Evolutionary conservation across 2,329 filamentous ascomycete genomes (phyloP).

Genomic region (Scedosporium apiospermum): DNA sequence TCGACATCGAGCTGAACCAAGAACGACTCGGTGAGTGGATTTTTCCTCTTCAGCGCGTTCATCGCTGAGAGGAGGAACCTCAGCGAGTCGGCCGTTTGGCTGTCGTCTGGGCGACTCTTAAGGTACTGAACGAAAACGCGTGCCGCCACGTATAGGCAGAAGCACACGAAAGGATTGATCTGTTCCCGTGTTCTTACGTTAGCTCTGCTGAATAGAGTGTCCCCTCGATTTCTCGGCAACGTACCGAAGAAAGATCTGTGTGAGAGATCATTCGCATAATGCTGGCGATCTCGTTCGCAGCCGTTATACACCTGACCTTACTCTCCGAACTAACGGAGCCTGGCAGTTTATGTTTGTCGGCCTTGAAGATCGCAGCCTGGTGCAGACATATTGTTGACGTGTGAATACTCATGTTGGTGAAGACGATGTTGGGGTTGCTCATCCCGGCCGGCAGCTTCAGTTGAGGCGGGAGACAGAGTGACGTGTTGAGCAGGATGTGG

Average conservation of each 20-base stretch:
- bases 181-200: conserved; percentile 27
- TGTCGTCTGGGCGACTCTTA: conserved; percentile 85
- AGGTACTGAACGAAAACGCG: conserved; percentile 93
- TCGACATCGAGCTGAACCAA: conserved; percentile 89
- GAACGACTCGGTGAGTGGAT: conserved; percentile 90
- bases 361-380: conserved; percentile 95
- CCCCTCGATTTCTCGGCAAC: conserved; percentile 19
- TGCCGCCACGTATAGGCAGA: conserved; percentile 92
- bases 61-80: conserved; percentile 86
- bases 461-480: conserved; percentile 69
- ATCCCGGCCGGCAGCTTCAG: conserved; percentile 72
- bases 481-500: conserved; percentile 80
- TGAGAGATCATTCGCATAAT: conserved; percentile 96
- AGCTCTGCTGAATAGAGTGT: background rate
- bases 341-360: conserved; percentile 76
- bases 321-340: conserved; percentile 75
- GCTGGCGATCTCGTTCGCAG: conserved; percentile 84
- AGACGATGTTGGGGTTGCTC: conserved; percentile 74
- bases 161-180: conserved; percentile 94
- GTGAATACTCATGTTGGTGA: conserved; percentile 94
- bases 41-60: conserved; percentile 77
- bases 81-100: conserved; percentile 67
- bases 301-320: conserved; percentile 85
- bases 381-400: conserved; percentile 96
- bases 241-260: conserved; percentile 71